These are phyloP conservation scores for Rhododendron henanense DNA, from an alignment of 148 eudicot genomes.

Conservation along the genomic window DNA sequence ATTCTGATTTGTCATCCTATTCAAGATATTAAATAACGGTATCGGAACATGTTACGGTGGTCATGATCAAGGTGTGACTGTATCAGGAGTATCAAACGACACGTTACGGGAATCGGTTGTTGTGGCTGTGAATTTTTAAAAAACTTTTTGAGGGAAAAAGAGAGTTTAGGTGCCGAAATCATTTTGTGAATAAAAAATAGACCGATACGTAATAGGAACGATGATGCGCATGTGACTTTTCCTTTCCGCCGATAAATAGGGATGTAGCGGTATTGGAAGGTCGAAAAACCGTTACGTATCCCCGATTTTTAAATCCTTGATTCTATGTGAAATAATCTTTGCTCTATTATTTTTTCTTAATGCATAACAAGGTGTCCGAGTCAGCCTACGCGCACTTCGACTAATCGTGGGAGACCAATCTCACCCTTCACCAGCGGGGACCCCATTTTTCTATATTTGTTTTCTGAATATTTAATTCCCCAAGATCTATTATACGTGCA, in stretches of 20 bases:
- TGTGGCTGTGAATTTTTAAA: neutral
- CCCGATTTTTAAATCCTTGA: no score
- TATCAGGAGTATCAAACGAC: neutral
- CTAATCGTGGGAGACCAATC: neutral
- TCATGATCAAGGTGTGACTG: neutral
- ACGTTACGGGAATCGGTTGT: neutral
- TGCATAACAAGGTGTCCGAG: no score
- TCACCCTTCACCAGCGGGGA: neutral
- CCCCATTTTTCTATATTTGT: neutral
- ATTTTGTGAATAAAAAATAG: neutral
- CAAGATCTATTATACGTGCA: neutral
- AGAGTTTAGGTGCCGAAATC: neutral
- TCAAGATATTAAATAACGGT: neutral
- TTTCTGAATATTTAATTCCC: neutral
- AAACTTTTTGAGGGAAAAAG: neutral
- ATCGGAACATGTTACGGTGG: neutral
- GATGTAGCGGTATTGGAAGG: neutral
- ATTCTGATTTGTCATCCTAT: neutral
- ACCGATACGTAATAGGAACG: neutral
- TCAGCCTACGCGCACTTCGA: neutral
- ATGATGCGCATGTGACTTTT: neutral
- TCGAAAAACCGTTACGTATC: neutral
- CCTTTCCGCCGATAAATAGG: neutral
- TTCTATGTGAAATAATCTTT: no score
- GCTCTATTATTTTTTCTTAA: no score